Evolutionary conservation across 73 alveolate species (phyloP), one percentile per base, ranked within the genome.

Genomic region (Paramecium octaurelia): DNA sequence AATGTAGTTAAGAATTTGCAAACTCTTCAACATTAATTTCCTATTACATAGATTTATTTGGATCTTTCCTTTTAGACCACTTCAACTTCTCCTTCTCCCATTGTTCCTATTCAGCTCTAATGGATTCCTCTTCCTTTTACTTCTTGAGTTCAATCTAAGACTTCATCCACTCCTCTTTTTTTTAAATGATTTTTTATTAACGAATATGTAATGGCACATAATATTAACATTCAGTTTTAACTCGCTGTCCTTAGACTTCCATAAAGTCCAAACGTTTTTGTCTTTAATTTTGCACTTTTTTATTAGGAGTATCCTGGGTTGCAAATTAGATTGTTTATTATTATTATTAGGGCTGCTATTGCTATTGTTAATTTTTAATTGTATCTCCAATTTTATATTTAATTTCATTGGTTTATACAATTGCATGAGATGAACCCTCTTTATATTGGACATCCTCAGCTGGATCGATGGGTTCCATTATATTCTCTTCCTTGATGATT

Each of bases 161-260:
- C 14, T 73, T 73, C 14, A 73, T 31, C 87, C 87, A 73, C 0
- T 73, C 87, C 8, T 73, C 87, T 73, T 73, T 73, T 36, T 73
- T 73, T 36, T 73, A 16, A 36, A 73, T 73, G 8, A 73, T 36
- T 38, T 73, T 36, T 38, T 34, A 73, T 36, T 73, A 73, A 16
- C 87, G 57, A 29, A 36, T 29, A 36, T 73, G 59, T 14, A 73
- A 21, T 16, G 87, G 87, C 3, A 73, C 87, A 73, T 73, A 73
- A 36, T 73, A 73, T 36, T 73, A 38, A 73, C 87, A 73, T 73
- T 73, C 87, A 35, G 87, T 73, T 73, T 73, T 73, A 12, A 73
- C 10, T 36, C 87, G 14, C 6, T 40, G 8, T 36, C 87, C 87
- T 73, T 73, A 73, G 4, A 18, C 18, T 73, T 34, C 87, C 87